Evolutionary conservation across 75 land plant species (phyloP), one percentile per base, ranked within the genome.

Genomic region (Sequoiadendron giganteum): DNA sequence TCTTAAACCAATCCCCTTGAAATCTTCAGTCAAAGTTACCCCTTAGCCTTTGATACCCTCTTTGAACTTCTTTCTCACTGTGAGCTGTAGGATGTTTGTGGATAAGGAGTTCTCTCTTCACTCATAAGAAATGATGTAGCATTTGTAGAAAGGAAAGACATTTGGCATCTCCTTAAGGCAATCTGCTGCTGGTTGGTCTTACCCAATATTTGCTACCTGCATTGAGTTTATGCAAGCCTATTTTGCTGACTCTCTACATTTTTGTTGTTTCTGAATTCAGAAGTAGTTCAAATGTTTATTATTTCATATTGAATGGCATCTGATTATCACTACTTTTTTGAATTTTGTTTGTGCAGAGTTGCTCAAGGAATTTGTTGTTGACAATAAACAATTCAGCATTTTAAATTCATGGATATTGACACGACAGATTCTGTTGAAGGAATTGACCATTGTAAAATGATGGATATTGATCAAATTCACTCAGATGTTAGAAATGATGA

Each of bases 381-480:
- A 30, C 77, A 34, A 75, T 32, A 75, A 32, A 75, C 15, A 75
- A 7, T 25, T 73, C 38, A 11, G 14, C 34, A 25, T 75, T 75
- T 34, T 14, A 32, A 28, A 75, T 11, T 75, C 38, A 75, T 75
- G 38, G 77, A 75, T 34, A 14, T 75, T 14, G 77, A 75, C 39
- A 30, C 34, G 38, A 75, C 77, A 10, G 77, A 75, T 1, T 25
- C 38, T 34, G 30, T 28, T 65, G 70, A 21, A 65, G 70, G 48
- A 83, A 30, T 47, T 5, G 85, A 32, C 25, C 65, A 34, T 49
- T n/a, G 14, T 30, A 30, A 54, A 49, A 55, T 54, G 61, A 54
- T 85, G 85, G 85, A 85, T 85, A 36, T 85, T n/a, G 61, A 52
- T 19, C 56, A 52, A 42, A 85, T 21, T 14, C 18, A 36, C 14